A percentile compares a stretch with the other conserved stretches of the same genome.
Evolutionary conservation across 352 stramenopile species (phyloP).

Genomic region (Aphanomyces astaci): DNA sequence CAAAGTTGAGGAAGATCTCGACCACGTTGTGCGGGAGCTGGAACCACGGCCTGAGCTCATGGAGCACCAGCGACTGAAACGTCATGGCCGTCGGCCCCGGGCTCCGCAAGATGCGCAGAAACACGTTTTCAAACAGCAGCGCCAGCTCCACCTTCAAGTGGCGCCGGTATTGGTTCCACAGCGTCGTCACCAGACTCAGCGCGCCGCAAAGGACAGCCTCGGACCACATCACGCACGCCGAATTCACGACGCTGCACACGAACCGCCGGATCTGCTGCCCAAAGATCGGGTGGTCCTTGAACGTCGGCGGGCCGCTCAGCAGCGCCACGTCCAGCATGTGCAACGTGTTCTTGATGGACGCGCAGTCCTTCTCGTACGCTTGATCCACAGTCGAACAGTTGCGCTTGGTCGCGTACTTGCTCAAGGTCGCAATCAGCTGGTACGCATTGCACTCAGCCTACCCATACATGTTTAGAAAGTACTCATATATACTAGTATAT

Average conservation of each 20-base stretch:
- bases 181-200: conserved; percentile 55
- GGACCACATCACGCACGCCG: conserved; percentile 48
- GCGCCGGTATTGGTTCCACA: conserved; percentile 80
- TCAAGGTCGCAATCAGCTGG: conserved; percentile 66
- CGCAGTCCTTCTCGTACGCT: conserved; percentile 32
- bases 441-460: conserved; percentile 65
- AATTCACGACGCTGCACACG: conserved; percentile 64
- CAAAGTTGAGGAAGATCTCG: conserved; percentile 84
- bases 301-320: conserved; percentile 35
- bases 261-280: conserved; percentile 70
- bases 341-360: conserved; percentile 56
- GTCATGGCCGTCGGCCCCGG: conserved; percentile 36
- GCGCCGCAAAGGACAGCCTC: conserved; percentile 49
- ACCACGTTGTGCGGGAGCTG: conserved; percentile 81
- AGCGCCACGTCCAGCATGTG: conserved; percentile 67
- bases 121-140: conserved; percentile 71
- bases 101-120: conserved; percentile 61
- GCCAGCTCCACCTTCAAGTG: conserved; percentile 79
- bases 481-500: too few species aligned
- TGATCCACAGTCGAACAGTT: conserved; percentile 17
- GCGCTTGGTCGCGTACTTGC: conserved; percentile 36
- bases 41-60: conserved; percentile 67
- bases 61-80: conserved; percentile 70
- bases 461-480: conserved; percentile 2
- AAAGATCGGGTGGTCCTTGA: conserved; percentile 55